Conservation (phyloP, 106 monocot species). For the Acorus gramineus region DNA sequence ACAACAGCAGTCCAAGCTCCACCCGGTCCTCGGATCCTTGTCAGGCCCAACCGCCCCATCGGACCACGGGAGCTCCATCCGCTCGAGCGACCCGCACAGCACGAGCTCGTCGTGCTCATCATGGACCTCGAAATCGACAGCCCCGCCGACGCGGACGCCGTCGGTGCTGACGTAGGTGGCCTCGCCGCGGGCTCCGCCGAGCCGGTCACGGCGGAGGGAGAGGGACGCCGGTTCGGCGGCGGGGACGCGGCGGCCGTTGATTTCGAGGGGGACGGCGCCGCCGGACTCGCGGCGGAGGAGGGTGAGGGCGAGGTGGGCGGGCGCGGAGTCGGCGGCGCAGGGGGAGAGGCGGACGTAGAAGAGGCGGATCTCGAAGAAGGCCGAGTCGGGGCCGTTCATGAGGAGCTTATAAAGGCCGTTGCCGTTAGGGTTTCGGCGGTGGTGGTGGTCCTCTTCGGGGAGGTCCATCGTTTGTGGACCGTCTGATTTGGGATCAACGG, state of each 20-base stretch:
- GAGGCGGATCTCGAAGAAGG: slow-evolving; percentile 69
- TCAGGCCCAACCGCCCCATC: slow-evolving; percentile 14
- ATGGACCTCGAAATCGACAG: slow-evolving; percentile 56
- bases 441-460: too few relatives aligned
- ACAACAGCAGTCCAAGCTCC: slow-evolving; percentile 68
- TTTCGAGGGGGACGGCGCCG: slow-evolving; percentile 35
- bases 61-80: slow-evolving; percentile 45
- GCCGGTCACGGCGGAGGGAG: slow-evolving; percentile 45
- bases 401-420: too few relatives aligned
- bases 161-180: slow-evolving; percentile 68
- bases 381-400: slow-evolving; percentile 12
- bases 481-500: too few relatives aligned
- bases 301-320: slow-evolving; percentile 34
- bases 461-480: too few relatives aligned
- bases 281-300: slow-evolving; percentile 62
- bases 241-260: slow-evolving; percentile 53
- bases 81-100: slow-evolving; percentile 58
- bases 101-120: slow-evolving; percentile 35
- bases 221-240: slow-evolving; percentile 20
- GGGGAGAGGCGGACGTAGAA: slow-evolving; percentile 63
- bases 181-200: slow-evolving; percentile 6
- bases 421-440: too few relatives aligned
- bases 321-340: slow-evolving; percentile 28
- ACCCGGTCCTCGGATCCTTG: slow-evolving; percentile 46
- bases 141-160: slow-evolving; percentile 35